Conservation (phyloP, 805 yeast species). For the Peterozyma xylosa region DNA sequence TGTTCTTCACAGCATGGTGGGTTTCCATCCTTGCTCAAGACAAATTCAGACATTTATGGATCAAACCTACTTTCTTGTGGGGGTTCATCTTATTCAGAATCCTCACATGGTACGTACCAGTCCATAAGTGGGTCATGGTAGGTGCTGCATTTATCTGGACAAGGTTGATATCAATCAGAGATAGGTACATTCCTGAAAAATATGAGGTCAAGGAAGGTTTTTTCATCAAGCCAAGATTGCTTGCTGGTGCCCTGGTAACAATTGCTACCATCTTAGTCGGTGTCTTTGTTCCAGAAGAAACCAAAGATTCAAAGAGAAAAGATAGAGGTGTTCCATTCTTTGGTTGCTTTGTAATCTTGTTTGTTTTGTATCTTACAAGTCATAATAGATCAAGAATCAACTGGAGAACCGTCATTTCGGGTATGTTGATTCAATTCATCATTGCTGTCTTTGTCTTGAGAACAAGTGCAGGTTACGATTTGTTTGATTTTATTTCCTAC, state of each 20-base stretch:
- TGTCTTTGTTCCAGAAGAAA: conserved; percentile 43
- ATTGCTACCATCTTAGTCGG: conserved; percentile 43
- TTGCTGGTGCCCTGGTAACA: conserved; percentile 36
- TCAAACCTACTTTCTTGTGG: conserved; percentile 37
- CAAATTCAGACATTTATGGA: conserved; percentile 34
- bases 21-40: conserved; percentile 32
- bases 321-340: conserved; percentile 54
- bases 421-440: conserved; percentile 52
- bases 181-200: conserved; percentile 31
- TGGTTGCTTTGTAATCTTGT: conserved; percentile 41
- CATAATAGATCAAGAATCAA: conserved; percentile 34
- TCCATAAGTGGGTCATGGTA: conserved; percentile 13
- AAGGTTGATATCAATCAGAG: conserved; percentile 23
- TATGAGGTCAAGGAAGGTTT: too few relatives aligned
- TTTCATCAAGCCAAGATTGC: conserved; percentile 23
- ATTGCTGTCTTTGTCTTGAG: conserved; percentile 54
- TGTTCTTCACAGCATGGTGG: conserved; percentile 24
- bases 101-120: conserved; percentile 31
- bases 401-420: conserved; percentile 55
- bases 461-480: conserved; percentile 51
- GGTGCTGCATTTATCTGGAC: conserved; percentile 20
- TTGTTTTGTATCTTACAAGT: conserved; percentile 36
- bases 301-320: conserved; percentile 33
- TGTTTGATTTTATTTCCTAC: conserved; percentile 51
- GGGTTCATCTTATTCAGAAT: conserved; percentile 33